Base-by-base conservation (phyloP, 1,284 basidiomycete genomes). In the Rhodofomes roseus region DNA sequence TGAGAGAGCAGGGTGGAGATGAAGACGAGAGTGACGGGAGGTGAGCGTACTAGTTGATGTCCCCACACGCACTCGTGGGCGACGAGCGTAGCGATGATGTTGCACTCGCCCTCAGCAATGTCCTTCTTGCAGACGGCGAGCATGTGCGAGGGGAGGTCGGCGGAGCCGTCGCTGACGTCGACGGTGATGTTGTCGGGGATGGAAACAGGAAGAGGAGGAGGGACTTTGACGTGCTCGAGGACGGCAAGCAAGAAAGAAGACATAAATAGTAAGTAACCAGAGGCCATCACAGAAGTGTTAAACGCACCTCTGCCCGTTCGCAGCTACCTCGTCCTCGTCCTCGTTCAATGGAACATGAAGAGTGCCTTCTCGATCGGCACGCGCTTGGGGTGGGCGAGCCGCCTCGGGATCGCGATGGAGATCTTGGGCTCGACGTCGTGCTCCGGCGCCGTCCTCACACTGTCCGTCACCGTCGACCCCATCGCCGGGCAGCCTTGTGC, bases 31-130 rank as follows among this genome's bases (percentile, higher is more conserved):
- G 70, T 4, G 68, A 55, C 1, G 80, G 78, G 8, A 87, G 74
- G 50, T 75, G 73, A 9, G 82, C 71, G 59, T n/a, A n/a, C n/a
- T 84, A 87, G 64, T 84, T 74, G 1, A 78, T 63, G 0, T 80
- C n/a, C 79, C 39, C 85, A 74, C 31, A 86, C 74, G 61, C 86
- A 70, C 54, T 79, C 76, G 68, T 88, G 85, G 3, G 77, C 70
- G 1, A 86, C 81, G 64, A 77, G 78, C 46, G 87, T 71, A 2
- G 73, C 76, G 18, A 84, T 76, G 39, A 65, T 61, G 63, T 82
- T 75, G 34, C 66, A 62, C 64, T 65, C 36, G 54, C 55, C 25
- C 70, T 60, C 34, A 57, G 54, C 34, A 4, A 51, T 25, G 29
- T 57, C 20, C 71, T 64, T 67, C 23, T 71, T 66, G 65, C 78